Evolutionary conservation across 2,329 filamentous ascomycete species (phyloP).

Genomic region (Sphaerulina vaccinii): DNA sequence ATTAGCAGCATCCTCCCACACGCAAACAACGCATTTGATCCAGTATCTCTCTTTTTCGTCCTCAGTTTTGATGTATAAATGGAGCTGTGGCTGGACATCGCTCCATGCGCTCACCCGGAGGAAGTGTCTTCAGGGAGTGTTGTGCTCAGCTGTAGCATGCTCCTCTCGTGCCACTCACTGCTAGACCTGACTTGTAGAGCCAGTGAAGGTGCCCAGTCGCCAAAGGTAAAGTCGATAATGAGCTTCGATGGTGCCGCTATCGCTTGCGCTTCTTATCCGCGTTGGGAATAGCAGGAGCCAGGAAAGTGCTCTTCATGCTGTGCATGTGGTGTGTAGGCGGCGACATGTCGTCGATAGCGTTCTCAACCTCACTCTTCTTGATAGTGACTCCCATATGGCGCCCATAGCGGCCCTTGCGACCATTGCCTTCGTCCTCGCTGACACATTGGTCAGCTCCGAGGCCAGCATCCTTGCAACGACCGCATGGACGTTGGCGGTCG

Average conservation of each 20-base stretch:
- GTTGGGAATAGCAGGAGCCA: conserved; percentile 44
- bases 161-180: no score
- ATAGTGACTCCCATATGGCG: conserved; percentile 67
- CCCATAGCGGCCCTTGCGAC: conserved; percentile 88
- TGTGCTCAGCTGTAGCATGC: no score
- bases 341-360: conserved; percentile 13
- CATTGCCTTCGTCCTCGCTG: conserved; percentile 96
- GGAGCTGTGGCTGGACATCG: no score
- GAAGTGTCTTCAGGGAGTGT: no score
- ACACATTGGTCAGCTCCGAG: conserved; percentile 91
- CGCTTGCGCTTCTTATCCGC: conserved; percentile 63
- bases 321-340: conserved; percentile 30
- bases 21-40: not conserved
- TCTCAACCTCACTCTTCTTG: conserved; percentile 50
- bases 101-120: not conserved
- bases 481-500: conserved; percentile 91
- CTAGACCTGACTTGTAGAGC: no score
- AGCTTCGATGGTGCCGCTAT: no score
- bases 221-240: no score
- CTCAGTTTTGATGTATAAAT: not conserved
- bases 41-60: not conserved
- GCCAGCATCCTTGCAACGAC: conserved; percentile 92
- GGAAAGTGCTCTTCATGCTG: conserved; percentile 32
- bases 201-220: no score
- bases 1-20: conserved; percentile 1